Conservation (phyloP, 78 protist species). For the Speleostelium caveatum region DNA sequence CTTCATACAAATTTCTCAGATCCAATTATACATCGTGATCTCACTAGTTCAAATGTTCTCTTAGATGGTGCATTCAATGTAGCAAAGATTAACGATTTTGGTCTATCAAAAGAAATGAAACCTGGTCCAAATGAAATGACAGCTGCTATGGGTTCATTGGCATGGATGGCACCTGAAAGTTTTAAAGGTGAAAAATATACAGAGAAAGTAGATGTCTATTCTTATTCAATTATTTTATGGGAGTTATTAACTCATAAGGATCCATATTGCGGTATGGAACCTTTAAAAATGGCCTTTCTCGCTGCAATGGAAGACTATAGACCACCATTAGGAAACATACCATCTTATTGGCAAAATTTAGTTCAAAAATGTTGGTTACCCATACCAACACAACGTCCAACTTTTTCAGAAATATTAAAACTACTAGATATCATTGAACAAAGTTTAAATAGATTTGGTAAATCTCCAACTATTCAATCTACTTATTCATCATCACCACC, state of each 20-base stretch:
- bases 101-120: slow-evolving; percentile 60
- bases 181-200: slow-evolving; percentile 73
- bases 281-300: slow-evolving; percentile 60
- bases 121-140: slow-evolving; percentile 71
- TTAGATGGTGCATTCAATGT: slow-evolving; percentile 17
- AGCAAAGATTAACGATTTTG: slow-evolving; percentile 71
- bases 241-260: slow-evolving; percentile 36
- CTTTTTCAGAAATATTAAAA: slow-evolving; percentile 42
- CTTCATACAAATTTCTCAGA: slow-evolving; percentile 55
- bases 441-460: neutral
- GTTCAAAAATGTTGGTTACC: slow-evolving; percentile 41
- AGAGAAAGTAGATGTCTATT: slow-evolving; percentile 74
- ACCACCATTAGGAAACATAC: slow-evolving; percentile 24
- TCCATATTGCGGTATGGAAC: slow-evolving; percentile 76
- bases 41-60: slow-evolving; percentile 35
- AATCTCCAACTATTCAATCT: neutral
- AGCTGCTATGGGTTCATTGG: slow-evolving; percentile 76
- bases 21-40: slow-evolving; percentile 67
- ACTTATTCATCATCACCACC: too few relatives aligned
- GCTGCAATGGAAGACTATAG: slow-evolving; percentile 64
- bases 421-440: slow-evolving; percentile 33
- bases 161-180: slow-evolving; percentile 85
- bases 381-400: slow-evolving; percentile 41
- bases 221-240: slow-evolving; percentile 71
- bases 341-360: slow-evolving; percentile 7